Percentiles rank a stretch among this genome's conserved stretches.
Evolutionary conservation across 495 filamentous ascomycete genomes (phyloP).

Genomic region (Talaromyces adpressus): DNA sequence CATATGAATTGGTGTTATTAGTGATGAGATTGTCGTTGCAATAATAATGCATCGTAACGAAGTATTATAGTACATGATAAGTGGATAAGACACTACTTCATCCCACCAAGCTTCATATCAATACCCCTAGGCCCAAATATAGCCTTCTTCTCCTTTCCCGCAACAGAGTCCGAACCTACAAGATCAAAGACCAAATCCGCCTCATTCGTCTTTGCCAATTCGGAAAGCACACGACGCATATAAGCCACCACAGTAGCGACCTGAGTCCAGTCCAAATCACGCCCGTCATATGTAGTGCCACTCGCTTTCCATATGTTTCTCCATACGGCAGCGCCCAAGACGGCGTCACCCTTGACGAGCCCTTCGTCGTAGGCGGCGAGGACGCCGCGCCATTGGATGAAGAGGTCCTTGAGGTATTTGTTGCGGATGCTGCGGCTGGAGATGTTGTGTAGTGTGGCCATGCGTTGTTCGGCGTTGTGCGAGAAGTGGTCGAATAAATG

Average conservation of each 20-base stretch:
- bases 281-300: constrained; percentile 25
- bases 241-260: constrained; percentile 73
- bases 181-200: constrained; percentile 39
- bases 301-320: constrained; percentile 80
- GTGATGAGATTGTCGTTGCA: not conserved
- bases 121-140: constrained; percentile 30
- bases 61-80: constrained; percentile 18
- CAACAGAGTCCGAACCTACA: constrained; percentile 8
- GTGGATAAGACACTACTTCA: constrained; percentile 8
- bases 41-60: not conserved
- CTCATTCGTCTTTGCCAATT: constrained; percentile 58
- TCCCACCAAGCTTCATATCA: constrained; percentile 29
- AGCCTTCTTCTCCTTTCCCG: constrained; percentile 12
- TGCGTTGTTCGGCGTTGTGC: constrained; percentile 80
- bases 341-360: constrained; percentile 72
- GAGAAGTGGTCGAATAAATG: constrained; percentile 90
- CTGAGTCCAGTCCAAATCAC: constrained; percentile 60
- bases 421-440: constrained; percentile 59
- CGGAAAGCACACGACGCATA: constrained; percentile 60
- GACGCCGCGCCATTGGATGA: constrained; percentile 82
- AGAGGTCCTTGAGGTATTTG: constrained; percentile 86
- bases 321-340: constrained; percentile 85
- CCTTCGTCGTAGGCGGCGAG: constrained; percentile 85
- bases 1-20: not conserved
- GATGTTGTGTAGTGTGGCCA: constrained; percentile 68